Percentiles rank a stretch among this genome's conserved stretches.
Conservation (phyloP, 345 rosid genomes). For the Lepidium africanum region DNA sequence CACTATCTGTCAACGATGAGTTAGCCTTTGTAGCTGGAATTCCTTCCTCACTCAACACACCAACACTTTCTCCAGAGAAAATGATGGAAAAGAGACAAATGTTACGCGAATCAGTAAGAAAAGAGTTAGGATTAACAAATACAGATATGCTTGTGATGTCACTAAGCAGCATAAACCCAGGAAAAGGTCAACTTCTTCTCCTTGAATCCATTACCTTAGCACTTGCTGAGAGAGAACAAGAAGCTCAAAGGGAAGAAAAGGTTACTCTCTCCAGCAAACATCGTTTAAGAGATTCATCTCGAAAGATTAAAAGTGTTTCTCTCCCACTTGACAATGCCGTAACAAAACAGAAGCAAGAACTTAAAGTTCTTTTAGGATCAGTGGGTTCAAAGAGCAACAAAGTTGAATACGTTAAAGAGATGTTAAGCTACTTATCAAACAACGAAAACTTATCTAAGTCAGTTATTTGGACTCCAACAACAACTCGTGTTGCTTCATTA, state of each 20-base stretch:
- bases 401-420: slow-evolving; percentile 65
- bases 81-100: slow-evolving; percentile 60
- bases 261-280: slow-evolving; percentile 34
- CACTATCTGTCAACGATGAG: slow-evolving; percentile 83
- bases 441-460: slow-evolving; percentile 61
- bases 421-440: slow-evolving; percentile 45
- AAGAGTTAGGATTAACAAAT: slow-evolving; percentile 68
- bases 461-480: slow-evolving; percentile 75
- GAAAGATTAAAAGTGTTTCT: slow-evolving; percentile 17
- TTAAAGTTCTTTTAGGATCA: slow-evolving; percentile 83
- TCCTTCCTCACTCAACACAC: slow-evolving; percentile 71
- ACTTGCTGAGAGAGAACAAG: slow-evolving; percentile 26
- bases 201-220: slow-evolving; percentile 55
- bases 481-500: slow-evolving; percentile 83
- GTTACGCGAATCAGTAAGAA: slow-evolving; percentile 59
- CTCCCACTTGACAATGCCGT: background rate
- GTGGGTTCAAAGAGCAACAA: slow-evolving; percentile 98
- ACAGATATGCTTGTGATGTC: slow-evolving; percentile 81
- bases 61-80: slow-evolving; percentile 48
- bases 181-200: slow-evolving; percentile 84
- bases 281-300: slow-evolving; percentile 58
- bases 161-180: slow-evolving; percentile 84
- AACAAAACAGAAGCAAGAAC: slow-evolving; percentile 33
- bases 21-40: slow-evolving; percentile 90
- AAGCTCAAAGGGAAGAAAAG: slow-evolving; percentile 22